These are phyloP conservation scores for Rutstroemia sp. DNA, from an alignment of 2,329 filamentous ascomycete genomes.

Conservation along the genomic window DNA sequence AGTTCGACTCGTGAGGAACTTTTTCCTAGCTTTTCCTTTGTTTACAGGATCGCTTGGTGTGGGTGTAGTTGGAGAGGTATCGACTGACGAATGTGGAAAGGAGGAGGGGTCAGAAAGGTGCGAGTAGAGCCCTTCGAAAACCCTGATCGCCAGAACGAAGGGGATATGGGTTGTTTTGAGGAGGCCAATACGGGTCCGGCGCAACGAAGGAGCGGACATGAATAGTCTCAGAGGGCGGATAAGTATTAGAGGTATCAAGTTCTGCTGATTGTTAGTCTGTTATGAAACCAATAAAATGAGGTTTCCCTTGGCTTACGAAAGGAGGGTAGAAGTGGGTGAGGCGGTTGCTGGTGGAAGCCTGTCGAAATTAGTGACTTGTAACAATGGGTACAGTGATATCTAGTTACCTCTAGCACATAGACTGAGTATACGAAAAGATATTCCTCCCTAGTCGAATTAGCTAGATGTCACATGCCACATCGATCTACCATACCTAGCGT, in stretches of 20 bases:
- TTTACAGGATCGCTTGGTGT: conserved; percentile 4
- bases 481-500: conserved; percentile 33
- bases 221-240: conserved; percentile 67
- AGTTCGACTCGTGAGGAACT: conserved; percentile 16
- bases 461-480: not conserved
- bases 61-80: conserved; percentile 2
- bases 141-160: conserved; percentile 57
- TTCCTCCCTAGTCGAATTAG: conserved; percentile 47
- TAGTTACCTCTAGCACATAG: conserved; percentile 46
- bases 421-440: conserved; percentile 70
- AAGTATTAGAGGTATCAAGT: conserved; percentile 63
- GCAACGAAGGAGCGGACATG: conserved; percentile 56
- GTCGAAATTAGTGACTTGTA: conserved; percentile 14
- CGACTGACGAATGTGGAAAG: conserved; percentile 10
- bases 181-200: conserved; percentile 52
- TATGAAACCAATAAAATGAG: too few species aligned
- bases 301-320: conserved; percentile 30
- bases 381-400: not conserved
- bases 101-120: conserved; percentile 16
- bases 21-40: conserved; percentile 6
- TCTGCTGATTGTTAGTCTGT: conserved; percentile 29
- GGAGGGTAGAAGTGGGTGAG: conserved; percentile 65
- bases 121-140: conserved; percentile 39
- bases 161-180: conserved; percentile 58
- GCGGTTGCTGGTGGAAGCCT: conserved; percentile 60